Percentiles rank a stretch among this genome's conserved stretches.
phyloP scores from a whole-genome alignment of 2,329 filamentous ascomycete species.

The Epichloe coenophiala region DNA sequence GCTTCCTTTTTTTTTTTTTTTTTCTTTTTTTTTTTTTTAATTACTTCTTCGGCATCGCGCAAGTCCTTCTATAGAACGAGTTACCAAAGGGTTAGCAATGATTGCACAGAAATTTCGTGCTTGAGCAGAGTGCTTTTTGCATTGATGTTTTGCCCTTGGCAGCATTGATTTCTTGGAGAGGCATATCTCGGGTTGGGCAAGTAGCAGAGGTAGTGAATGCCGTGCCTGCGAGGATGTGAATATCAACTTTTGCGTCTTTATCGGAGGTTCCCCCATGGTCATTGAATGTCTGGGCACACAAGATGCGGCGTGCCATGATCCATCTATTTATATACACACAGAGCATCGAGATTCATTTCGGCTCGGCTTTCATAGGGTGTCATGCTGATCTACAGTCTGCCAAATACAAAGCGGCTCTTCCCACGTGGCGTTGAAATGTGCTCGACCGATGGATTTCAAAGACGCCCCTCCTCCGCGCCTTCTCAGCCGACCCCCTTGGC shows the following conservation, averaged over 20 bases:
- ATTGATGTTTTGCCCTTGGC: no score
- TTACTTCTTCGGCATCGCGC: no score
- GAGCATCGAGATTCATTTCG: background rate
- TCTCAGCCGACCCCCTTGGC: background rate
- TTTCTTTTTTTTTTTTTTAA: no score
- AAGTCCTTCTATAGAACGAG: constrained; percentile 22
- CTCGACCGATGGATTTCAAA: background rate
- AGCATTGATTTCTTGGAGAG: no score
- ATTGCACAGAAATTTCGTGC: constrained; percentile 18
- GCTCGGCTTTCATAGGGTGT: background rate
- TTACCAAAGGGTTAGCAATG: constrained; percentile 15
- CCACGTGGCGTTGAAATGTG: no score
- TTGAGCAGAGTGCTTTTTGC: background rate
- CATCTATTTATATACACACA: background rate
- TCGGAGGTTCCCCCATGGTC: no score
- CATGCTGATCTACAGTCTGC: background rate
- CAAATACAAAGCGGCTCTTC: background rate
- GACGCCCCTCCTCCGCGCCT: background rate
- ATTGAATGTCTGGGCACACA: background rate
- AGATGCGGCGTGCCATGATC: background rate
- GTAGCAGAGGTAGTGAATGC: background rate
- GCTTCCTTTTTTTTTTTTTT: no score
- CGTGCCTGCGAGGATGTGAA: background rate
- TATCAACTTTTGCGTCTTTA: background rate
- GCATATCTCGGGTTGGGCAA: background rate